Evolutionary conservation across 176 grass and related monocot genomes (phyloP), one percentile per base, ranked within the genome.

Genomic region (Cenchrus purpureus): DNA sequence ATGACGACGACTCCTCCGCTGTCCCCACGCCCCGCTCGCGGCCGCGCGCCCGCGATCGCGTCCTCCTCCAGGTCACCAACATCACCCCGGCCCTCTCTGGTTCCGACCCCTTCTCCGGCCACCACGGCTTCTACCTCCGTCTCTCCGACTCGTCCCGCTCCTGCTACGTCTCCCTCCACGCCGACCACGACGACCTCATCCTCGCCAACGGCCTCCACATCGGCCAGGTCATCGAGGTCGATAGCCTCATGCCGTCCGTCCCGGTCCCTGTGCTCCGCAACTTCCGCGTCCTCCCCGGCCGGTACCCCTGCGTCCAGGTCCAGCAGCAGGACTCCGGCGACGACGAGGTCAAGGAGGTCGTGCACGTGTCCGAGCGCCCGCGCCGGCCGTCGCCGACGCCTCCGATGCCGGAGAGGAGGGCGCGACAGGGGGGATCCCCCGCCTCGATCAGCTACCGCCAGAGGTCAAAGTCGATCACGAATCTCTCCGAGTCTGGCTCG

Each of bases 51-150:
- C 73, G 83, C 42, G 65, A 60, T 12, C 92, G 81, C 2, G 86
- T 40, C 25, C 83, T 95, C 31, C 91, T 98, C 71, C 89, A 95
- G 86, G 89, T 90, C 82, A 95, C 89, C 11, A 94, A 91, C 87
- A 95, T 92, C 88, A 92, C 93, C 50, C 93, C 88, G 6, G 94
- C 88, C 49, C 86, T 91, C 82, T 73, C 86, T 15, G 89, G 84
- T 44, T 81, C 89, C 63, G 86, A 98, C 89, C 89, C 91, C 34
- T 92, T 91, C 87, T 90, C 89, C 0, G 91, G 90, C 68, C 87
- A 89, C 65, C 89, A 90, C 71, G 93, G 96, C 66, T 95, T 98
- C 91, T 95, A 91, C 86, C 89, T 98, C 88, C 93, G 87, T 45
- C 86, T 98, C 73, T 98, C 95, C 20, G 92, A 98, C 46, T 87